These are phyloP conservation scores for Caryopteris hybrid DNA, from an alignment of 305 asterid species.

Conservation along the genomic window DNA sequence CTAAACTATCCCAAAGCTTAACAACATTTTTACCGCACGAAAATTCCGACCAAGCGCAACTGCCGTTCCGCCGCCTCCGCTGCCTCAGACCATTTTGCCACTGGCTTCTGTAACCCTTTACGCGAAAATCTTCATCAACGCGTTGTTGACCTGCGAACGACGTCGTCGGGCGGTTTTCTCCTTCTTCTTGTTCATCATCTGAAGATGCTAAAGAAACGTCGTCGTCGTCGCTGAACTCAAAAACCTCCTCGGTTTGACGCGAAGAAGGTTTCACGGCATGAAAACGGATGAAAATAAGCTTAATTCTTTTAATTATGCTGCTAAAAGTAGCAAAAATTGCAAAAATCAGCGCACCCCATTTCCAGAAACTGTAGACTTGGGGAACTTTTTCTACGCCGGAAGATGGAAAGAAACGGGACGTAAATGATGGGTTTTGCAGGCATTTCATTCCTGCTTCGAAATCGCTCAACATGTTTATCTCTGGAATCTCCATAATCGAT, in stretches of 20 bases:
- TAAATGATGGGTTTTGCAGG: slow-evolving; percentile 45
- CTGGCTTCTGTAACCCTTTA: slow-evolving; percentile 41
- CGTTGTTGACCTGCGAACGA: slow-evolving; percentile 17
- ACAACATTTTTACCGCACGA: slow-evolving; percentile 63
- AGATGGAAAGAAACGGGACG: slow-evolving; percentile 41
- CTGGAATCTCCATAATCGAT: slow-evolving; percentile 63
- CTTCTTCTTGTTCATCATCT: slow-evolving; percentile 40
- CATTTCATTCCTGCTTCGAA: slow-evolving; percentile 78
- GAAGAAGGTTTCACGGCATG: slow-evolving; percentile 43
- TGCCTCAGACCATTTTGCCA: slow-evolving; percentile 31
- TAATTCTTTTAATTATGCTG: slow-evolving; percentile 50
- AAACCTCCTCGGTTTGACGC: slow-evolving; percentile 31
- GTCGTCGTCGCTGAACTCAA: slow-evolving; percentile 48
- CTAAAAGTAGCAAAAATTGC: slow-evolving; percentile 69
- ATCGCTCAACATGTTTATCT: slow-evolving; percentile 56
- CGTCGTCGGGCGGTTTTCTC: slow-evolving; percentile 26
- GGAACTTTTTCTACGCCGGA: slow-evolving; percentile 26
- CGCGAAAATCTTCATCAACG: slow-evolving; percentile 38
- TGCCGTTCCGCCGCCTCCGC: slow-evolving; percentile 25
- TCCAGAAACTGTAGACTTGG: slow-evolving; percentile 52
- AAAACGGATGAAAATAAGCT: slow-evolving; percentile 44
- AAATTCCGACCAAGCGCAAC: slow-evolving; percentile 48
- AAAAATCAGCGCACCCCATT: slow-evolving; percentile 79
- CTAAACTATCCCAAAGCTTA: slow-evolving; percentile 78
- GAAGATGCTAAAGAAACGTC: slow-evolving; percentile 38